Base-by-base conservation (phyloP, 441 rosid genomes). In the Oxalis stricta region DNA sequence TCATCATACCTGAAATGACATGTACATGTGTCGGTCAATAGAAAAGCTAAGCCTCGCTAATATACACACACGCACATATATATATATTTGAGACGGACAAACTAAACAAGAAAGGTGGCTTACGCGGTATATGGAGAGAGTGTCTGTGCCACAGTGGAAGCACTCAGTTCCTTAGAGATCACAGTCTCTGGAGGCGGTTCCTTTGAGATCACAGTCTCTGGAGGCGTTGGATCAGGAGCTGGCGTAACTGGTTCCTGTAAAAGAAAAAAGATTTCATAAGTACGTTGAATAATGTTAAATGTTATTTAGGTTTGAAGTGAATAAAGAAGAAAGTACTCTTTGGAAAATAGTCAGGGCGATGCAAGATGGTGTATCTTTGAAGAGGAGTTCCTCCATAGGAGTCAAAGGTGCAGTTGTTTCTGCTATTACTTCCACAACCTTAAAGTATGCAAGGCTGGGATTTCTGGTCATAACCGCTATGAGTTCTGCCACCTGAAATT, bases 351-450 rank as follows among this genome's bases (percentile, higher is more conserved):
- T 53, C 35, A 23, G 39, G 62, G 22, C 86, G 80, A 57, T 81
- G 73, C n/a, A n/a, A n/a, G 84, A 63, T 41, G 94, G n/a, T n/a
- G 88, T 66, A 86, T 79, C 72, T 68, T 86, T 32, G 61, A 53
- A 19, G n/a, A 91, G 94, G 61, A 86, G 99, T 53, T 77, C 60
- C 55, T 84, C 95, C 72, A 65, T 62, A 36, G 94, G 84, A 48
- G 69, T 77, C 56, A 79, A 54, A 33, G 88, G 95, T 40, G 83
- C 86, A 29, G 84, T 84, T 62, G 94, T 91, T 77, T 91, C 94
- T 13, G 99, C 96, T 61, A 86, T 69, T 21, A 75, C 96, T 75
- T 91, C 99, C 69, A 86, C 92, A 68, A 91, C 91, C 65, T 86
- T 91, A 38, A 86, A 91, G 68, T 60, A 79, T 20, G 96, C 79